These are phyloP conservation scores for Fusarium drepaniforme DNA, from an alignment of 2,329 filamentous ascomycete species.

Conservation along the genomic window DNA sequence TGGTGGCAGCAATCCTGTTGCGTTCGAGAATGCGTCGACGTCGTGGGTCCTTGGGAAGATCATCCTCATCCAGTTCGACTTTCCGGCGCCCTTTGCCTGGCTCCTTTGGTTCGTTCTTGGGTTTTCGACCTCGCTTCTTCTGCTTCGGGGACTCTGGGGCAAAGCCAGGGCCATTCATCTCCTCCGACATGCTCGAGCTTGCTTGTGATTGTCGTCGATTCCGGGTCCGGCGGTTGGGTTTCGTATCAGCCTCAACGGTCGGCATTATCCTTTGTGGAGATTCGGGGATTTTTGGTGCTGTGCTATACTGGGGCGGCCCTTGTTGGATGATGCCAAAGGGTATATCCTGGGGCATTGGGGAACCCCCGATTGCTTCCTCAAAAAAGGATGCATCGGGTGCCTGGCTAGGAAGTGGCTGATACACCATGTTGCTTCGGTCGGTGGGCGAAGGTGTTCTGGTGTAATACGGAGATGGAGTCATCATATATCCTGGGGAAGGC, in stretches of 20 bases:
- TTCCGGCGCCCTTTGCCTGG: slow-evolving; percentile 11
- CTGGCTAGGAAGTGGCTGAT: slow-evolving; percentile 34
- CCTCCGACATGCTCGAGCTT: slow-evolving; percentile 20
- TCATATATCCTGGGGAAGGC: slow-evolving; percentile 33
- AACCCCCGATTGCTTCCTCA: slow-evolving; percentile 42
- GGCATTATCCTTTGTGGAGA: slow-evolving; percentile 16
- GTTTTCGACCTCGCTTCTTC: slow-evolving; percentile 45
- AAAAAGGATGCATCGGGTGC: slow-evolving; percentile 40
- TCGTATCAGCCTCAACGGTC: slow-evolving; percentile 26
- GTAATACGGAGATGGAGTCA: slow-evolving; percentile 37
- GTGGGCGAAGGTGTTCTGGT: slow-evolving; percentile 38
- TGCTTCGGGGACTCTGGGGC: slow-evolving; percentile 19
- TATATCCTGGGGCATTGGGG: slow-evolving; percentile 34
- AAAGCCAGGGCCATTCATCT: slow-evolving; percentile 1
- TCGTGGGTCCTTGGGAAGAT: slow-evolving; percentile 38
- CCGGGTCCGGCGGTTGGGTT: slow-evolving; percentile 11
- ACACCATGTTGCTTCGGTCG: slow-evolving; percentile 30
- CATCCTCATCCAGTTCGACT: slow-evolving; percentile 38
- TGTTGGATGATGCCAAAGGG: slow-evolving; percentile 34
- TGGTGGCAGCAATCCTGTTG: slow-evolving; percentile 49
- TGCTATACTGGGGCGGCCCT: slow-evolving; percentile 28
- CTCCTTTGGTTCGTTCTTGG: slow-evolving; percentile 34
- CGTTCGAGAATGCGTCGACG: slow-evolving; percentile 47
- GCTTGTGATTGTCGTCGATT: slow-evolving; percentile 25
- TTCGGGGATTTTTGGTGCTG: slow-evolving; percentile 5